Conservation (phyloP, 78 protist species). For the Pirum gemmata region DNA sequence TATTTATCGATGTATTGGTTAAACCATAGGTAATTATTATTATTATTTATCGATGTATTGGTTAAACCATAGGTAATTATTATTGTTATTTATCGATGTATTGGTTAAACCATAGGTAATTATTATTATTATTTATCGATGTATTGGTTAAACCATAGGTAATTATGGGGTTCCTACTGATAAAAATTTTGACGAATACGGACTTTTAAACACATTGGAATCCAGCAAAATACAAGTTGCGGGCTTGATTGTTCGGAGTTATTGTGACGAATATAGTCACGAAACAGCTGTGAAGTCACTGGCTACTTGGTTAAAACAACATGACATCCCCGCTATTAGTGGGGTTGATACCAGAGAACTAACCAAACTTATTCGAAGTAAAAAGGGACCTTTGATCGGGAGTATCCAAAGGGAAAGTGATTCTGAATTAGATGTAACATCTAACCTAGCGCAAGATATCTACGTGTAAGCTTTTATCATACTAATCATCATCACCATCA, state of each 20-base stretch:
- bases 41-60: too few relatives aligned
- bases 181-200: slow-evolving; percentile 44
- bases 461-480: too few relatives aligned
- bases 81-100: slow-evolving; percentile 52
- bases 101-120: not conserved
- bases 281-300: slow-evolving; percentile 62
- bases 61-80: too few relatives aligned
- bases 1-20: not conserved
- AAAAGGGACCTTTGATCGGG: not conserved
- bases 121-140: not conserved
- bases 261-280: slow-evolving; percentile 74
- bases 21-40: not conserved
- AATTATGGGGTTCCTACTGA: slow-evolving; percentile 87
- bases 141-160: slow-evolving; percentile 52
- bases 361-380: slow-evolving; percentile 69
- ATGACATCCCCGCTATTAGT: slow-evolving; percentile 78
- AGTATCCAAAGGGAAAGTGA: not conserved
- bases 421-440: not conserved
- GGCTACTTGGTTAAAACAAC: slow-evolving; percentile 70
- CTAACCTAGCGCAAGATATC: not conserved
- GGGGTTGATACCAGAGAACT: slow-evolving; percentile 90
- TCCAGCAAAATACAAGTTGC: slow-evolving; percentile 65
- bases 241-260: slow-evolving; percentile 71
- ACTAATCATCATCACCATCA: too few relatives aligned
- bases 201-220: slow-evolving; percentile 75